These are phyloP conservation scores for Heracleum sosnowskyi DNA, from an alignment of 129 eudicot species.

Conservation along the genomic window DNA sequence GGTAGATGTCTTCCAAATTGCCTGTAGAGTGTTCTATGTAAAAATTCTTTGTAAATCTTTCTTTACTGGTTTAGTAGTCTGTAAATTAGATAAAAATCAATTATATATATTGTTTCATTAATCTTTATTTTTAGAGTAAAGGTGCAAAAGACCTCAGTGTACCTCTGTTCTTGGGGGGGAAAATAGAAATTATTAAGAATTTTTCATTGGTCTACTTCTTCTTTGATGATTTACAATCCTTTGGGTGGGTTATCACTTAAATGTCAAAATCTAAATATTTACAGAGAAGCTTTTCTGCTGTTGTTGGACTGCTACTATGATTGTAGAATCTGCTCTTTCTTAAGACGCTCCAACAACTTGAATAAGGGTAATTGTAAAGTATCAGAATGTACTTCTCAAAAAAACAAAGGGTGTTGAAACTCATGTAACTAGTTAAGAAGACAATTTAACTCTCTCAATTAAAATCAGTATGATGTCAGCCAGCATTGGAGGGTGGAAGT, in stretches of 20 bases:
- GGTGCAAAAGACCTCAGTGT: neutral
- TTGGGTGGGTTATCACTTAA: neutral
- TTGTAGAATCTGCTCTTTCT: neutral
- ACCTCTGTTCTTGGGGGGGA: neutral
- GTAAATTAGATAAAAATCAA: neutral
- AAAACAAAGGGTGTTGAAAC: too few relatives aligned
- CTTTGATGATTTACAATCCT: neutral
- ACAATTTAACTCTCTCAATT: too few relatives aligned
- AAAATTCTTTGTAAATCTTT: neutral
- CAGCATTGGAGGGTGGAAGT: too few relatives aligned
- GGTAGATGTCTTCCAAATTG: constrained; percentile 25
- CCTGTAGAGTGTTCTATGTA: neutral
- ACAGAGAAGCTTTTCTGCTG: neutral
- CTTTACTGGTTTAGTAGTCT: neutral
- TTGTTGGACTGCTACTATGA: neutral
- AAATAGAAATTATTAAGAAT: neutral
- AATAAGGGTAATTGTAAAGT: too few relatives aligned
- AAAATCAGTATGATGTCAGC: too few relatives aligned
- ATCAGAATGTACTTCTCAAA: too few relatives aligned
- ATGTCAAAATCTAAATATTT: neutral
- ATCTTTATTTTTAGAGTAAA: neutral
- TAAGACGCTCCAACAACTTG: too few relatives aligned
- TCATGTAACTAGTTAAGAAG: too few relatives aligned
- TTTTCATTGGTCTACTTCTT: neutral
- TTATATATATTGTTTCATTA: neutral